Conservation (phyloP, 1,284 basidiomycete genomes). For the Pseudozyma hubeiensis region DNA sequence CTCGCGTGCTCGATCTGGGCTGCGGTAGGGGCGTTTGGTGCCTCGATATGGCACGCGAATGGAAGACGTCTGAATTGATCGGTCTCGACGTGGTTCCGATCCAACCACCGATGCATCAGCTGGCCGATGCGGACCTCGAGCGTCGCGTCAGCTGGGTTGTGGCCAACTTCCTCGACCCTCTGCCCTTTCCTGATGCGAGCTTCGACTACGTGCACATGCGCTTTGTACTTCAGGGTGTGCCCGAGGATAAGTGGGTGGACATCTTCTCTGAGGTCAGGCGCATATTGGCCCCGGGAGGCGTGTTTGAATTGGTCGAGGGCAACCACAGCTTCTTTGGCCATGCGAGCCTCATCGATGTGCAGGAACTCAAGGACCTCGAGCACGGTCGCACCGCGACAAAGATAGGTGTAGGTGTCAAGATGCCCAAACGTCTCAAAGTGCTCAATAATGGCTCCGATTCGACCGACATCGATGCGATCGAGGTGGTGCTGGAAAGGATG, state of each 20-base stretch:
- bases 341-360: slow-evolving; percentile 33
- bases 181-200: slow-evolving; percentile 57
- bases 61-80: slow-evolving; percentile 57
- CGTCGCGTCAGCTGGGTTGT: slow-evolving; percentile 58
- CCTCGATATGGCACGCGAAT: slow-evolving; percentile 50
- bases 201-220: slow-evolving; percentile 62
- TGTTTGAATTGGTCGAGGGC: slow-evolving; percentile 51
- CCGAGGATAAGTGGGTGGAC: slow-evolving; percentile 54
- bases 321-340: slow-evolving; percentile 53
- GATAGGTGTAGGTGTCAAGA: slow-evolving; percentile 17
- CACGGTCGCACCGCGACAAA: slow-evolving; percentile 14
- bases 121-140: slow-evolving; percentile 47
- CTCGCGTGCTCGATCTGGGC: slow-evolving; percentile 54
- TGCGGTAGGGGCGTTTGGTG: slow-evolving; percentile 55
- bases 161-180: slow-evolving; percentile 55
- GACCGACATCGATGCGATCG: slow-evolving; percentile 42
- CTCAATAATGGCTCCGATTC: slow-evolving; percentile 27
- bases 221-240: slow-evolving; percentile 40
- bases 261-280: slow-evolving; percentile 43
- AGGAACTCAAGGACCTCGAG: slow-evolving; percentile 46
- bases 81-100: slow-evolving; percentile 58
- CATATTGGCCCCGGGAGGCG: slow-evolving; percentile 52
- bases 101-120: slow-evolving; percentile 38
- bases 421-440: slow-evolving; percentile 39
- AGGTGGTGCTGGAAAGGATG: slow-evolving; percentile 45